Evolutionary conservation across 768 basidiomycete genomes (phyloP), one percentile per base, ranked within the genome.

Genomic region (Hygrophoropsis aurantiaca): DNA sequence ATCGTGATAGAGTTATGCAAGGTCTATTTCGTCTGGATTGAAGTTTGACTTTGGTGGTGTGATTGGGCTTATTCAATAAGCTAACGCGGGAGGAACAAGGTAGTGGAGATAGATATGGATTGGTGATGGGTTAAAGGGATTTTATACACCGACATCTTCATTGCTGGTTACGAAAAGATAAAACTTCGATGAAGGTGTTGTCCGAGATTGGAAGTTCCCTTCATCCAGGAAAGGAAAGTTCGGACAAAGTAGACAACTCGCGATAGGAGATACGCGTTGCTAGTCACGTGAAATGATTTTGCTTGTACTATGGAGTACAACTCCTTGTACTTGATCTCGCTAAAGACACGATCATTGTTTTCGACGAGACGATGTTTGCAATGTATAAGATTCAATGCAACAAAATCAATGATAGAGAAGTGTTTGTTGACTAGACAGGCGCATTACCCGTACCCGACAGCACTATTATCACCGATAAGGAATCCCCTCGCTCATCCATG

Each of bases 51-150:
- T n/a, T 11, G 11, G 40, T 27, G 10, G n/a, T 35, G 21, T 11
- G 33, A 26, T 30, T 7, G 36, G 18, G 34, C 51, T 45, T 53
- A 53, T 11, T 55, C 53, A 49, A 54, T 52, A 52, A 52, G 51
- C 23, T 40, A 6, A n/a, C n/a, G n/a, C n/a, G n/a, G n/a, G 27
- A 30, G 27, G 13, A 13, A 30, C 27, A 13, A 30, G 13, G 27
- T 13, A 30, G 27, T 6, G 7, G 27, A 30, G 27, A 15, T 46
- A 30, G 21, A 18, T 25, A 27, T 20, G 34, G 39, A 36, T 21
- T 35, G 16, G 49, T 15, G 37, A 24, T 8, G 23, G 15, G 18
- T 25, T 19, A 32, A 20, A 44, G 38, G 19, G 38, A 34, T 18
- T 26, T 16, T 30, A 36, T 39, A 3, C 20, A 27, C 16, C 23